Evolutionary conservation across 495 filamentous ascomycete species (phyloP).

Genomic region (Platismatia glauca): DNA sequence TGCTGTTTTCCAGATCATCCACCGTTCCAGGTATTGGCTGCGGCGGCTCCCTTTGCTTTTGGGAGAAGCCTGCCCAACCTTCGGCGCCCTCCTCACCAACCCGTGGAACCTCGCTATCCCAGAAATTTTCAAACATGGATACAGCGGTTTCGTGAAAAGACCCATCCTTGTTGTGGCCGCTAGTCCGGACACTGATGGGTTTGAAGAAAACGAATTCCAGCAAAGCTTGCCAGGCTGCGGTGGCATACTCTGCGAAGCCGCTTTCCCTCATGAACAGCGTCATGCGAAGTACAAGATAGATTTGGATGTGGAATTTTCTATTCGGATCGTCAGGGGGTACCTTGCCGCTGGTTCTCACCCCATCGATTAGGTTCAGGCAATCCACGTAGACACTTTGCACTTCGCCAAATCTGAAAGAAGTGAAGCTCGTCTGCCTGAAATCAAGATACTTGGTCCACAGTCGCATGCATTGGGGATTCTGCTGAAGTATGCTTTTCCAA

Average conservation of each 20-base stretch:
- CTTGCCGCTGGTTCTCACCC: constrained; percentile 21
- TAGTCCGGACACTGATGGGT: constrained; percentile 28
- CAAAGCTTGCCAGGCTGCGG: constrained; percentile 74
- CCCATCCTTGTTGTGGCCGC: constrained; percentile 22
- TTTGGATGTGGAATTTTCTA: constrained; percentile 40
- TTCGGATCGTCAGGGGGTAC: neutral
- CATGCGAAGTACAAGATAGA: constrained; percentile 66
- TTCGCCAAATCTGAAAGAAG: constrained; percentile 58
- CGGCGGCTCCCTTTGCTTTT: constrained; percentile 32
- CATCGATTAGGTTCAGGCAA: constrained; percentile 44
- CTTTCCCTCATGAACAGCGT: constrained; percentile 68
- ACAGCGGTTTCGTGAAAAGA: constrained; percentile 18
- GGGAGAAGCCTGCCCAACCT: constrained; percentile 57
- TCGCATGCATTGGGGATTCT: constrained; percentile 47
- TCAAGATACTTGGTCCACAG: constrained; percentile 71
- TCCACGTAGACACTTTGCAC: constrained; percentile 48
- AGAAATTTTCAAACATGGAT: constrained; percentile 54
- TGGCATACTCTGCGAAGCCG: constrained; percentile 68
- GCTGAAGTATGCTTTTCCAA: constrained; percentile 54
- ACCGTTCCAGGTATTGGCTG: constrained; percentile 26
- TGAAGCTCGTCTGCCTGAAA: constrained; percentile 61
- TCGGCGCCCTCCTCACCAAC: constrained; percentile 64
- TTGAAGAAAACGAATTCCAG: constrained; percentile 65
- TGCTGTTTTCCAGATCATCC: constrained; percentile 4
- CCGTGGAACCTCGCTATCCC: constrained; percentile 76